Evolutionary conservation across 257 asterid species (phyloP).

Genomic region (Hygrophila difformis): DNA sequence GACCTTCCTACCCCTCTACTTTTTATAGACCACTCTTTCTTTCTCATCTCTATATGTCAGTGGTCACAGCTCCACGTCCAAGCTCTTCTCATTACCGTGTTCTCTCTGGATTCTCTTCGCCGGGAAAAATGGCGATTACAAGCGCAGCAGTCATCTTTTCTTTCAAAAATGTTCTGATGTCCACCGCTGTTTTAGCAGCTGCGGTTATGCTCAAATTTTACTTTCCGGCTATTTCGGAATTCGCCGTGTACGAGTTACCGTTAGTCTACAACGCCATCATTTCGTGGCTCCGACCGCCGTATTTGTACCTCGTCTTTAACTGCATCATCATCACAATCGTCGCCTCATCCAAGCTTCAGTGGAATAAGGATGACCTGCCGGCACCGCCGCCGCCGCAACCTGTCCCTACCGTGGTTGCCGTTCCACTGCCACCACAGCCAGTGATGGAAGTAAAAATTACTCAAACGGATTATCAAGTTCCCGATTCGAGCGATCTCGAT

Average conservation of each 20-base stretch:
- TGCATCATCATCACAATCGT: constrained; percentile 71
- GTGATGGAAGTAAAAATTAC: background rate
- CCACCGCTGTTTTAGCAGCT: constrained; percentile 51
- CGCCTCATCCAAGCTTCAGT: constrained; percentile 65
- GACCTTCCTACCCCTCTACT: no score
- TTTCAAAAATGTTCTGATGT: constrained; percentile 34
- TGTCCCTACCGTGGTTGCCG: background rate
- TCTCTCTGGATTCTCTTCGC: no score
- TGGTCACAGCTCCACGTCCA: no score
- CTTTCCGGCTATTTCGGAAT: constrained; percentile 36
- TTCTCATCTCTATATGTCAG: no score
- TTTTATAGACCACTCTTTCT: no score
- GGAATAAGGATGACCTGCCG: constrained; percentile 23
- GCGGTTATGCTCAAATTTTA: constrained; percentile 45
- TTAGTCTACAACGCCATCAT: constrained; percentile 50
- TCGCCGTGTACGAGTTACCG: constrained; percentile 45
- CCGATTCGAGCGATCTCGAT: constrained; percentile 22
- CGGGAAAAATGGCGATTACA: no score
- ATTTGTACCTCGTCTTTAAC: constrained; percentile 68
- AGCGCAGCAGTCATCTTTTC: constrained; percentile 21
- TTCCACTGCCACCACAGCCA: background rate
- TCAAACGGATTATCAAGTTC: constrained; percentile 9
- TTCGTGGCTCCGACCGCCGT: constrained; percentile 81
- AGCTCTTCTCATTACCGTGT: no score
- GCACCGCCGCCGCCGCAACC: constrained; percentile 7